Evolutionary conservation across 2,329 filamentous ascomycete genomes (phyloP).

Genomic region (Didymella glomerata): DNA sequence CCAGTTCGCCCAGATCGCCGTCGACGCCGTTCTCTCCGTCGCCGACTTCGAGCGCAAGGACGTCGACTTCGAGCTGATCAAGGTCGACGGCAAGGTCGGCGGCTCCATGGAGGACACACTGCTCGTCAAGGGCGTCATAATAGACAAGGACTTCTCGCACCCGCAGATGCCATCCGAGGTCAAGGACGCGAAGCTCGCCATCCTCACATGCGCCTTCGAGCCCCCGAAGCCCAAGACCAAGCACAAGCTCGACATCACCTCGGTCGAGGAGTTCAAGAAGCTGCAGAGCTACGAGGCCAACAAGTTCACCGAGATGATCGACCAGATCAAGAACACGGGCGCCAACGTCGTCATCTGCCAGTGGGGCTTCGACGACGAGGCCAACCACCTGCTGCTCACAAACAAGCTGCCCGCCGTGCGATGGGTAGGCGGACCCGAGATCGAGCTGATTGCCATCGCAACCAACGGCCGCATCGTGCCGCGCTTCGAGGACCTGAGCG

Average conservation of each 20-base stretch:
- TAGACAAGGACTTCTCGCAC: conserved; percentile 99
- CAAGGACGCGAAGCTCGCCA: conserved; percentile 93
- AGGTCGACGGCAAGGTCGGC: conserved; percentile 98
- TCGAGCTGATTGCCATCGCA: conserved; percentile 97
- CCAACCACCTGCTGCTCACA: conserved; percentile 95
- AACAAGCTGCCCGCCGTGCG: conserved; percentile 94
- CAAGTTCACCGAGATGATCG: conserved; percentile 98
- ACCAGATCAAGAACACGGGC: conserved; percentile 96
- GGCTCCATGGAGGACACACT: conserved; percentile 91
- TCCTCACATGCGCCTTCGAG: conserved; percentile 97
- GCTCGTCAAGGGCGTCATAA: conserved; percentile 95
- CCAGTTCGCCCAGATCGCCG: conserved; percentile 96
- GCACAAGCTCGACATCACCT: conserved; percentile 97
- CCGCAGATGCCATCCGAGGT: conserved; percentile 99
- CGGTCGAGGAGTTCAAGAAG: conserved; percentile 98
- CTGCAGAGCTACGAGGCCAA: conserved; percentile 93
- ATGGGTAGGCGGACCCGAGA: conserved; percentile 98
- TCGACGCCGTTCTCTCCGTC: conserved; percentile 95
- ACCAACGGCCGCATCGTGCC: conserved; percentile 98
- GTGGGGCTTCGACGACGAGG: conserved; percentile 99
- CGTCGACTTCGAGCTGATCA: conserved; percentile 98
- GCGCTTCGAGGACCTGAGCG: conserved; percentile 90
- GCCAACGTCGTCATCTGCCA: conserved; percentile 98
- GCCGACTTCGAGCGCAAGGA: conserved; percentile 96
- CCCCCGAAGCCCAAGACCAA: conserved; percentile 99